Percentiles rank a stretch among this genome's conserved stretches.
Evolutionary conservation across 345 rosid species (phyloP).

Genomic region (Dimocarpus longan): DNA sequence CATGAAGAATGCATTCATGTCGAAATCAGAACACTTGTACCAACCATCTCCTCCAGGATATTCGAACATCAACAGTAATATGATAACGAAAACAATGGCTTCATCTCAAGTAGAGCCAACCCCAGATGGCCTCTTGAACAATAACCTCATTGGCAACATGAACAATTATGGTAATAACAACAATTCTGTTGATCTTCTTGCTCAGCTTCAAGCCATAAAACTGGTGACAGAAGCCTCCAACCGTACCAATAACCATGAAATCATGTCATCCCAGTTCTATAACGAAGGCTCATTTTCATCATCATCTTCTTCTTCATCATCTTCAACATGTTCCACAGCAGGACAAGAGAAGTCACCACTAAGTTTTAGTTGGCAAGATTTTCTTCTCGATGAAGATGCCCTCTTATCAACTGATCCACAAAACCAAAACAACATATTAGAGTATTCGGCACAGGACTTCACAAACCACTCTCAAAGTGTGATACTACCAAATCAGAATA

Average conservation of each 20-base stretch:
- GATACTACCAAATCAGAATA: constrained; percentile 5
- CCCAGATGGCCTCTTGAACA: constrained; percentile 25
- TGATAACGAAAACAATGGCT: constrained; percentile 20
- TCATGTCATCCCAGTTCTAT: constrained; percentile 17
- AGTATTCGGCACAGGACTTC: constrained; percentile 33
- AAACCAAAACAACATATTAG: constrained; percentile 30
- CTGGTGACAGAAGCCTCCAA: constrained; percentile 58
- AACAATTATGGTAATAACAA: constrained; percentile 2
- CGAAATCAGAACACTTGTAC: constrained; percentile 29
- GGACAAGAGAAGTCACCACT: constrained; percentile 40
- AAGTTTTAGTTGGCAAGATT: constrained; percentile 76
- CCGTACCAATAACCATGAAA: constrained; percentile 29
- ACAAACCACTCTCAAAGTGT: constrained; percentile 21
- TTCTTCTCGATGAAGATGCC: constrained; percentile 74
- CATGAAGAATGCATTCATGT: constrained; percentile 32
- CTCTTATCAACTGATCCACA: constrained; percentile 30
- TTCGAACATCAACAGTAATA: constrained; percentile 21
- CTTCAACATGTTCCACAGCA: constrained; percentile 63
- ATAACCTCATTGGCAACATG: not conserved
- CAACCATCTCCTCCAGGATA: constrained; percentile 15
- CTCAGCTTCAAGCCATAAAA: constrained; percentile 77
- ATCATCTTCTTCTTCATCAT: constrained; percentile 39
- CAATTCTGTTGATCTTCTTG: constrained; percentile 59
- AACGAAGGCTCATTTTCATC: constrained; percentile 40
- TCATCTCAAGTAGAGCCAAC: not conserved